Base-by-base conservation (phyloP, 805 yeast species). In the Monosporozyma siamensis region DNA sequence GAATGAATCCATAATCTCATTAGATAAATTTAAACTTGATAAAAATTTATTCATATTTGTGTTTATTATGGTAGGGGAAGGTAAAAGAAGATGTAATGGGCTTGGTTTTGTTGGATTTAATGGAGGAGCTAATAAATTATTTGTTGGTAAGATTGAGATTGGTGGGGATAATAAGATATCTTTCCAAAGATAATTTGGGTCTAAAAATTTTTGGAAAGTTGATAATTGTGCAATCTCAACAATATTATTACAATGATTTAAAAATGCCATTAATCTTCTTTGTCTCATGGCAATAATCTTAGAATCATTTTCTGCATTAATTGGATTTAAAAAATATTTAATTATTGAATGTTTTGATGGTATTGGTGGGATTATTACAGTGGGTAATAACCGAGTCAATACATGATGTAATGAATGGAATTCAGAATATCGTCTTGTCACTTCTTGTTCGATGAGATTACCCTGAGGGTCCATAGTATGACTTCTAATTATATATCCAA, bases 361-460 rank as follows among this genome's bases (percentile, higher is more conserved):
- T 8, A 92, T 90, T 1, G 97, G 97, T 6, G 98, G 98, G 4
- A 92, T 77, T 3, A 92, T 74, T 4, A 79, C 58, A 3, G 92
- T 77, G 3, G 98, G 97, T 49, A 82, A 82, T 30, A 85, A 64
- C 51, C 81, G 78, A 3, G 78, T 68, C 18, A 92, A 67, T 4
- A 82, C 72, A 32, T 77, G 80, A 47, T 96, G 70, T 36, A 92
- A 69, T 39, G 84, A 77, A 55, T 86, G 96, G 59, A 92, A 92
- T 59, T 92, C 98, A 26, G 95, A 82, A 59, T 92, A 92, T 36
- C 97, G 70, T 53, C 98, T 69, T 38, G 89, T 77, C 4, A 87
- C 89, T 25, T 76, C 67, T 6, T 69, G 80, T 32, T 32, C 35
- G 4, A 32, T 32, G 4, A 32, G 3, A 4, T 30, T 30, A 7